These are phyloP conservation scores for Uronychia setigera DNA, from an alignment of 73 alveolate species.

Conservation along the genomic window DNA sequence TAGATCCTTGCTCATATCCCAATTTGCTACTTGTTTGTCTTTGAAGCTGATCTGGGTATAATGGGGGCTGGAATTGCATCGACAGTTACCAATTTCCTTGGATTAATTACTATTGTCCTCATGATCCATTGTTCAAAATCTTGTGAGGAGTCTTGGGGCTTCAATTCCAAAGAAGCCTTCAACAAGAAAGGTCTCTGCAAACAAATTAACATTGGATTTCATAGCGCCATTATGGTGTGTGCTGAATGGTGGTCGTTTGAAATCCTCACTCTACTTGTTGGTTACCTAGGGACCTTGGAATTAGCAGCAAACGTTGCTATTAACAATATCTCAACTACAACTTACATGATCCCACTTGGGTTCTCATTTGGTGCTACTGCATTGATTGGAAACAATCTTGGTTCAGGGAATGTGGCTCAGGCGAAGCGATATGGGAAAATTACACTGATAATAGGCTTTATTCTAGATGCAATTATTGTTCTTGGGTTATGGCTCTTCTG, in stretches of 20 bases:
- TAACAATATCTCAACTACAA: neutral
- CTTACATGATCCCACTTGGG: conserved; percentile 2
- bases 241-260: conserved; percentile 71
- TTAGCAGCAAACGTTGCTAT: conserved; percentile 53
- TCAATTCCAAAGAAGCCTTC: no score
- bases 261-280: conserved; percentile 14
- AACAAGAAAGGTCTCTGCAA: neutral
- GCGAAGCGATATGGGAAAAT: conserved; percentile 2
- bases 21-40: neutral
- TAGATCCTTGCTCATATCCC: neutral
- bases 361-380: neutral
- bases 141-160: no score
- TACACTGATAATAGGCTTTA: neutral
- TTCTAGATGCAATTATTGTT: no score
- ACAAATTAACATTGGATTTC: conserved; percentile 40
- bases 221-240: conserved; percentile 43
- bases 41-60: neutral
- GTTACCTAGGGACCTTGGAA: conserved; percentile 17
- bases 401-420: neutral
- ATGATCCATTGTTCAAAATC: no score
- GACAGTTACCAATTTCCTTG: conserved; percentile 10
- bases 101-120: no score
- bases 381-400: neutral
- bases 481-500: no score
- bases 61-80: conserved; percentile 27